Evolutionary conservation across 768 basidiomycete species (phyloP), one percentile per base, ranked within the genome.

Genomic region (Agaricus subrufescens): DNA sequence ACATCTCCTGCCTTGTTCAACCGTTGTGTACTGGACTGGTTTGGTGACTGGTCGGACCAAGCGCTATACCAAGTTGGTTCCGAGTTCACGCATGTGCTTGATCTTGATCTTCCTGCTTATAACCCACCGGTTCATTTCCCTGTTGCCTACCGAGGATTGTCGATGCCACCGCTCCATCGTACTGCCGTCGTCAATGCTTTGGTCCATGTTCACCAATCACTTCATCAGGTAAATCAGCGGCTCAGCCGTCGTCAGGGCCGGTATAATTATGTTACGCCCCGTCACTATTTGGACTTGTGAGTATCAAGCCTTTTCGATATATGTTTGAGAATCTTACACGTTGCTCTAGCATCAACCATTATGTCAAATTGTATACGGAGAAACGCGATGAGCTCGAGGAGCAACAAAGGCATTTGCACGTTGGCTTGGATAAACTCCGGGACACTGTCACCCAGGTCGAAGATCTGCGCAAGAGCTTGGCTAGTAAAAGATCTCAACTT

Each of bases 1-100:
- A 98, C 97, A 0, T 99, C 97, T 1, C 97, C 97, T 7, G 97
- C 97, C 15, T 75, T 98, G 64, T 96, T 96, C 85, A 99, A 99
- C 75, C 89, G 97, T 75, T 99, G 97, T 69, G 97, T 99, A 7
- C 78, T 99, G 56, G 96, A 99, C 70, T 99, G 97, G 97, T 98
- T 98, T 63, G 97, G 97, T 27, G 95, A 98, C 68, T 99, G 97
- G 97, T 94, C 95, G 14, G 94, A 97, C 63, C 95, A 98, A 67
- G 95, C 97, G 0, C 91, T 98, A 72, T 98, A 90, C 67, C 97
- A 98, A 76, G 97, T 99, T 58, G 97, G 91, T 43, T 85, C 90
- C 79, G 97, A 98, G 71, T 96, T 99, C 71, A 98, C 96, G 1
- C 83, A 91, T 51, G 88, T 90, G 0, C 80, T 99, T 61, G 97